phyloP scores from a whole-genome alignment of 1,284 basidiomycete genomes.

The Phellopilus nigrolimitatus region DNA sequence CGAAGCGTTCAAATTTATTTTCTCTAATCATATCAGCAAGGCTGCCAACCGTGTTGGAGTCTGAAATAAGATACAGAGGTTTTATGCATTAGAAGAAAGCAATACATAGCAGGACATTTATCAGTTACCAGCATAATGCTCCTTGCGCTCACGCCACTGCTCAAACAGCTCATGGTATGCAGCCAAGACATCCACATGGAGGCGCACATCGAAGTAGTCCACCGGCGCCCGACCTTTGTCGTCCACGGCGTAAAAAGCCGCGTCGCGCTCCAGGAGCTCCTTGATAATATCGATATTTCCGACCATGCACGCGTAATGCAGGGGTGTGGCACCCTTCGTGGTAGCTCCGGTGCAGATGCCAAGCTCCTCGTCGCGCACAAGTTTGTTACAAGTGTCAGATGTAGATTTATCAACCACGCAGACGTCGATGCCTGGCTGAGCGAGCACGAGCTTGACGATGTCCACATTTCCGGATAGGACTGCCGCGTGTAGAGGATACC shows the following conservation, averaged over 20 bases:
- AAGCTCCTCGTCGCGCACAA: neutral
- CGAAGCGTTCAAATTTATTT: neutral
- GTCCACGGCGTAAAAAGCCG: neutral
- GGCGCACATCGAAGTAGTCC: conserved; percentile 10
- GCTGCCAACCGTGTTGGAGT: neutral
- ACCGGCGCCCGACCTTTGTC: neutral
- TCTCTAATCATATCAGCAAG: neutral
- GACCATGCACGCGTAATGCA: conserved; percentile 16
- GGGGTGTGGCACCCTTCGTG: conserved; percentile 1
- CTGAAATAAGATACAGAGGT: neutral
- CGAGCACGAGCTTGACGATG: conserved; percentile 8
- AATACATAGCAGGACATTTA: neutral
- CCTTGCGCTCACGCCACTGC: neutral
- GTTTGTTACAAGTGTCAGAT: neutral
- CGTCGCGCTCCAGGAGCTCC: conserved; percentile 1
- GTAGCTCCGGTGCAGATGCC: neutral
- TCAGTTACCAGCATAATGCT: neutral
- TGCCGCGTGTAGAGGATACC: conserved; percentile 13
- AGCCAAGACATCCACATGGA: neutral
- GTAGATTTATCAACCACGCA: neutral
- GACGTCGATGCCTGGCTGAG: neutral
- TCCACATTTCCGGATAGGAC: conserved; percentile 11
- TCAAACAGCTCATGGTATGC: neutral
- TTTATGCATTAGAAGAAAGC: neutral
- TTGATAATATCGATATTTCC: conserved; percentile 5